Evolutionary conservation across 2,329 filamentous ascomycete species (phyloP), one percentile per base, ranked within the genome.

Genomic region (Phyllosticta citriasiana): DNA sequence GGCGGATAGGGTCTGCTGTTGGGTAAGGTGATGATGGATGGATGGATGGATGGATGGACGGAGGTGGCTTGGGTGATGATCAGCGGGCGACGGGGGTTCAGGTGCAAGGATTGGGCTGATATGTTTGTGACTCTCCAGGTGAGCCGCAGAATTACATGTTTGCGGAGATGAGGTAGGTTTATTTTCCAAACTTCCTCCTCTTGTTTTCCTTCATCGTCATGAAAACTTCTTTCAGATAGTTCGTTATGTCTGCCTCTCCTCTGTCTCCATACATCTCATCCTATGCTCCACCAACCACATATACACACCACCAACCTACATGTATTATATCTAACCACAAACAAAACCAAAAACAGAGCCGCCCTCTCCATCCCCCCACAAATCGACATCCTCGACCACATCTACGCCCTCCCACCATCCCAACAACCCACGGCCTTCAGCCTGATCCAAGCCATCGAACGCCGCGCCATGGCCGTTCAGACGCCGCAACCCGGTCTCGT

Each of bases 101-200:
- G 19, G 12, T 40, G 35, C 35, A 53, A 22, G 19, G 22, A 25
- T 12, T 25, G 10, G 4, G 52, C 52, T 27, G 52, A 24, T 24
- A 19, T 53, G 52, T 47, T 14, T 47, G 14, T 7, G 40, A 2
- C 27, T 8, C 2, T 8, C 27, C n/a, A 79, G 96, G 91, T 72
- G 78, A 92, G 62, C 93, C 93, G 0, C 93, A 97, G 75, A 94
- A 88, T 67, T 90, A 96, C 81, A 99, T 97, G 93, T 97, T 97
- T 76, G 74, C 76, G 22, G 82, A 95, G 70, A 97, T 99, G 93
- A 87, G 84, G 74, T 81, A 75, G 69, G 24, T 22, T 52, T 25
- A 26, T 1, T 50, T 22, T 22, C 19, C 19, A 22, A 22, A 22
- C 24, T 50, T 40, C 40, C 30, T 16, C 58, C 12, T 30, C 27